Evolutionary conservation across 805 yeast species (phyloP).

Genomic region (Debaryomyces maramus): DNA sequence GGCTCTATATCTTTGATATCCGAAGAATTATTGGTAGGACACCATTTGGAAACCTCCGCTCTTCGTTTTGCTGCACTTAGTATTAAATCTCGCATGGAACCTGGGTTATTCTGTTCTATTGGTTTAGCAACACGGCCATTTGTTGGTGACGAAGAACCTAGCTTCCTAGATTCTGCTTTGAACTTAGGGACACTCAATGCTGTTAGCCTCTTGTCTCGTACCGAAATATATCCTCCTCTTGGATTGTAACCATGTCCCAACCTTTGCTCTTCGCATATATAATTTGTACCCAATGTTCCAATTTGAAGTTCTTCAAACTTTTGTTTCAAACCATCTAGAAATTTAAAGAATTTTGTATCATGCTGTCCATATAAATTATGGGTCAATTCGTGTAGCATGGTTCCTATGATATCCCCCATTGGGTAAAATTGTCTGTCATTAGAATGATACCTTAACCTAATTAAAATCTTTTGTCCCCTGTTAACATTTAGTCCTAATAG

Average conservation of each 20-base stretch:
- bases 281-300: constrained; percentile 45
- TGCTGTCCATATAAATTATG: constrained; percentile 85
- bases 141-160: constrained; percentile 17
- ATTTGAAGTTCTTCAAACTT: constrained; percentile 47
- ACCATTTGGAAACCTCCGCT: constrained; percentile 51
- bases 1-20: constrained; percentile 36
- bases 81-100: constrained; percentile 42
- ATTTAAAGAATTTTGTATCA: constrained; percentile 64
- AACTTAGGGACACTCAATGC: constrained; percentile 41
- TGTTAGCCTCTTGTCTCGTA: constrained; percentile 41
- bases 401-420: constrained; percentile 67
- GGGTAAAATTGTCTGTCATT: constrained; percentile 60
- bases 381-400: constrained; percentile 84
- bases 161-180: constrained; percentile 38
- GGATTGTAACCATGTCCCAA: constrained; percentile 39
- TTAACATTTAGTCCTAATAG: constrained; percentile 84
- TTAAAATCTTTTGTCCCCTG: constrained; percentile 66
- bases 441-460: constrained; percentile 64
- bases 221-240: constrained; percentile 15
- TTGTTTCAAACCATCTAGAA: constrained; percentile 59
- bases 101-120: constrained; percentile 3
- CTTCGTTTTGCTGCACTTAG: constrained; percentile 66
- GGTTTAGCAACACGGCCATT: constrained; percentile 2
- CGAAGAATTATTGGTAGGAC: constrained; percentile 26
- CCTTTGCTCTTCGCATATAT: constrained; percentile 47